A percentile compares a stretch with the other conserved stretches of the same genome.
Conservation (phyloP, 768 basidiomycete species). For the Collybia sordida region DNA sequence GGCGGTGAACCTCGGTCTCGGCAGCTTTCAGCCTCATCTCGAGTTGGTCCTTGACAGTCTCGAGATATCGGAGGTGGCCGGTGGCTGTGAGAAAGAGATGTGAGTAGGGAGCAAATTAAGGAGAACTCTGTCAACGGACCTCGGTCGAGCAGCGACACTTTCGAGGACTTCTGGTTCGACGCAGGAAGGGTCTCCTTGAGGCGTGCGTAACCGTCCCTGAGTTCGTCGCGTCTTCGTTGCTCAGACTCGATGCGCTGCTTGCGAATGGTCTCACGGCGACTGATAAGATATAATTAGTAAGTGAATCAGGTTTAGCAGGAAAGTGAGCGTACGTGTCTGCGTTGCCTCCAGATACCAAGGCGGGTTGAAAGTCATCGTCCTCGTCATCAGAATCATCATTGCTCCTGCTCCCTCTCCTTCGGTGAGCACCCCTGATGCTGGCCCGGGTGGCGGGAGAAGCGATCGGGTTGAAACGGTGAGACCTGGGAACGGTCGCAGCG, state of each 20-base stretch:
- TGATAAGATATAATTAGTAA: conserved; percentile 1
- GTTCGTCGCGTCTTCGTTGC: conserved; percentile 89
- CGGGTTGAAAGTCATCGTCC: conserved; percentile 74
- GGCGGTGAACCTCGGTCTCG: conserved; percentile 78
- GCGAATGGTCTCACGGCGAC: conserved; percentile 85
- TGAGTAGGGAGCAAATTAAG: conserved; percentile 8
- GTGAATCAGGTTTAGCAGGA: background rate
- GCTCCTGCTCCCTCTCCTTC: conserved; percentile 44
- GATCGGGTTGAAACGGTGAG: conserved; percentile 81
- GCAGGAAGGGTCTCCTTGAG: conserved; percentile 89
- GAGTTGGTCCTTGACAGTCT: conserved; percentile 73
- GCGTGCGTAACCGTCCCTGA: conserved; percentile 87
- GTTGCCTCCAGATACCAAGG: conserved; percentile 34
- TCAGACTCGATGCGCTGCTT: conserved; percentile 93
- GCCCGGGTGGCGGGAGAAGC: conserved; percentile 55
- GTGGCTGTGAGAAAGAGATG: conserved; percentile 50
- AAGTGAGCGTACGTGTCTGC: conserved; percentile 51
- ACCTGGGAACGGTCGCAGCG: conserved; percentile 64
- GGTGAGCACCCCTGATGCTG: conserved; percentile 44
- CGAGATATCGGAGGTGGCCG: conserved; percentile 84
- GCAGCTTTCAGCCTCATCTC: conserved; percentile 77
- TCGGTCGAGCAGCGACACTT: conserved; percentile 86
- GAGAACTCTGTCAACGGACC: conserved; percentile 40
- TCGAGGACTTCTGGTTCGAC: conserved; percentile 91
- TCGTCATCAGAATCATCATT: conserved; percentile 74